Evolutionary conservation across 805 yeast species (phyloP), one percentile per base, ranked within the genome.

Genomic region (Metschnikowia kunwiensis): DNA sequence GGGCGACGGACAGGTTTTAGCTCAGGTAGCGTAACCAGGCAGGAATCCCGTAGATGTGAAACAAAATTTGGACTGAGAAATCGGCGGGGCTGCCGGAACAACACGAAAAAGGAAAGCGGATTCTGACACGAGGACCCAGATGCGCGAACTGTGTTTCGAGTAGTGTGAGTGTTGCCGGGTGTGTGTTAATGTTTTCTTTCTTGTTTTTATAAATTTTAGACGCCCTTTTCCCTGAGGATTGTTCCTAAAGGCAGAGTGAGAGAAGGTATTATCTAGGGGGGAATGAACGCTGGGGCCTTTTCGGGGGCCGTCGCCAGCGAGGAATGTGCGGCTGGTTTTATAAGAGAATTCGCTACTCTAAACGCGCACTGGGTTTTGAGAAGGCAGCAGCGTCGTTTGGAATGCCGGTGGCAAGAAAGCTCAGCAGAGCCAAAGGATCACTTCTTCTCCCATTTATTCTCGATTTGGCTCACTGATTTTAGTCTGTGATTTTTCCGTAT

Each of bases 41-140:
- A 36, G 39, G 39, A 36, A 18, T 29, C 21, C 29, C 22, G 34
- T 26, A 24, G 20, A 30, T 30, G 25, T 36, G 39, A 36, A 36
- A 36, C 39, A 30, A 17, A 23, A 15, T 21, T 26, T 10, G 33
- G 30, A 34, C 33, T 14, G 28, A n/a, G 24, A 27, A 24, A n/a
- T 12, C 15, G 14, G 33, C 38, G 38, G 24, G 32, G 32, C 32
- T 27, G 32, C 38, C 31, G 33, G 16, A 23, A 24, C 24, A 24
- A 28, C 33, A 23, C 21, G 20, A 28, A 34, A 34, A 28, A 24
- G 19, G 18, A 24, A 31, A 24, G 18, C 8, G 16, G 18, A 5
- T 5, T 24, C 5, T 23, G 15, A 7, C 11, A n/a, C 14, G 15
- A 9, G n/a, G 7, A 17, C 31, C 6, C 5, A 11, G 23, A 3